A percentile compares a stretch with the other conserved stretches of the same genome.
These are phyloP conservation scores for Pythium monospermum DNA, from an alignment of 352 stramenopile genomes.

Conservation along the genomic window DNA sequence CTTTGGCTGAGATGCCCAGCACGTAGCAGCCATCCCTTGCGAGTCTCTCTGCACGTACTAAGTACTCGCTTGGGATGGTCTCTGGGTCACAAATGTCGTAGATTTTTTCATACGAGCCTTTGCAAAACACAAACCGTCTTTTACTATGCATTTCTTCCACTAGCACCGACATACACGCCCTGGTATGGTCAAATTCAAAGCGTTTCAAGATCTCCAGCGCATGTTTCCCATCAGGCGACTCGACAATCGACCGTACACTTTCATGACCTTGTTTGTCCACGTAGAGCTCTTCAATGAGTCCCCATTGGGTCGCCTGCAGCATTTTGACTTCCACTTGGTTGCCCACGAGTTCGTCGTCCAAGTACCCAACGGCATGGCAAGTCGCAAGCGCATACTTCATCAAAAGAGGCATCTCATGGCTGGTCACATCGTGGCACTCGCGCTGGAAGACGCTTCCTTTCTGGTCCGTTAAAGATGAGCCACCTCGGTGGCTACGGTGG, in stretches of 20 bases:
- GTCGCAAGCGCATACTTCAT: constrained; percentile 72
- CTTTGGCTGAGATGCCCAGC: constrained; percentile 73
- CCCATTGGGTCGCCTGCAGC: constrained; percentile 74
- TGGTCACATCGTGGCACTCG: constrained; percentile 59
- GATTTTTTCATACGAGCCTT: constrained; percentile 88
- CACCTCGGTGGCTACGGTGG: not conserved
- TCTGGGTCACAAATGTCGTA: constrained; percentile 40
- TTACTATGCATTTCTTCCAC: constrained; percentile 55
- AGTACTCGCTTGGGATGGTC: constrained; percentile 73
- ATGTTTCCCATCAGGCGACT: constrained; percentile 34
- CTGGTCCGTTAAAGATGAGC: not conserved
- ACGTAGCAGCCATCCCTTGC: constrained; percentile 87
- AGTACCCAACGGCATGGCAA: constrained; percentile 75
- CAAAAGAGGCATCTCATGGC: constrained; percentile 24
- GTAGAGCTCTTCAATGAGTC: constrained; percentile 35
- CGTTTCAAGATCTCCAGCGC: constrained; percentile 80
- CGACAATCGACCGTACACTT: constrained; percentile 21
- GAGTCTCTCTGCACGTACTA: constrained; percentile 40
- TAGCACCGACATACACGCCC: constrained; percentile 90
- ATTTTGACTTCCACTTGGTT: constrained; percentile 88
- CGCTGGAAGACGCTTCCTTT: constrained; percentile 24
- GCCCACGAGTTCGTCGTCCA: constrained; percentile 72
- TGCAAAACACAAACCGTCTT: constrained; percentile 78
- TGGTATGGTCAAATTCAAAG: constrained; percentile 90
- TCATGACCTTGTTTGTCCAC: constrained; percentile 10